A percentile compares a stretch with the other conserved stretches of the same genome.
phyloP scores from a whole-genome alignment of 2,329 filamentous ascomycete genomes.

The Penicillium verrucosum region DNA sequence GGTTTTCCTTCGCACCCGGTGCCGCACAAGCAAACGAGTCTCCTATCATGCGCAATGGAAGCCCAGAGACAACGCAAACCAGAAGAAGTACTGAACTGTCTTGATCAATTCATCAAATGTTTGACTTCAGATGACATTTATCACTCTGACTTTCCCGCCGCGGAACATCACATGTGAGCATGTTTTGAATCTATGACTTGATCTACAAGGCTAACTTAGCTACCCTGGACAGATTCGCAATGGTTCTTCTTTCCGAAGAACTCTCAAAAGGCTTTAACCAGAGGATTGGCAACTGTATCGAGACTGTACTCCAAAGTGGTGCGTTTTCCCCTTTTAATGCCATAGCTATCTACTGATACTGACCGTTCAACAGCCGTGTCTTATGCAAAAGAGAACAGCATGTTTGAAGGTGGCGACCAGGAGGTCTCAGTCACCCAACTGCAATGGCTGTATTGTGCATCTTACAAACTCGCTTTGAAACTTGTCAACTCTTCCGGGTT shows the following conservation, averaged over 20 bases:
- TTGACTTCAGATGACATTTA: neutral
- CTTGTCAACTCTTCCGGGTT: neutral
- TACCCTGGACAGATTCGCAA: neutral
- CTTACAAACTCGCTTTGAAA: neutral
- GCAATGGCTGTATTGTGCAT: conserved; percentile 1
- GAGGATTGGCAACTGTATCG: neutral
- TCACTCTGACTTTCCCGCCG: neutral
- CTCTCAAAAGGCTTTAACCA: neutral
- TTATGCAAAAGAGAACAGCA: neutral
- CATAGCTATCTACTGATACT: neutral
- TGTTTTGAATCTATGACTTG: no score
- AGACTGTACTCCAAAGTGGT: neutral
- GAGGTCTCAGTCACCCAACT: neutral
- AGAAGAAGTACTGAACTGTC: conserved; percentile 45
- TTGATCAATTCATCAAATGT: neutral
- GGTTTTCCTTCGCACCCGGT: neutral
- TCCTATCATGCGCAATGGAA: conserved; percentile 79
- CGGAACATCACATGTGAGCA: conserved; percentile 4
- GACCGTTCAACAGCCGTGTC: neutral
- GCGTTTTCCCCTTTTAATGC: neutral
- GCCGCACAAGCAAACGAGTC: conserved; percentile 20
- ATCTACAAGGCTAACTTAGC: neutral
- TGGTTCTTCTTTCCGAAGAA: neutral
- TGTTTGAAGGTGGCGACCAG: neutral
- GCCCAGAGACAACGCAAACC: conserved; percentile 65